Conservation (phyloP, 2,329 filamentous ascomycete species). For the Monilinia polystroma region DNA sequence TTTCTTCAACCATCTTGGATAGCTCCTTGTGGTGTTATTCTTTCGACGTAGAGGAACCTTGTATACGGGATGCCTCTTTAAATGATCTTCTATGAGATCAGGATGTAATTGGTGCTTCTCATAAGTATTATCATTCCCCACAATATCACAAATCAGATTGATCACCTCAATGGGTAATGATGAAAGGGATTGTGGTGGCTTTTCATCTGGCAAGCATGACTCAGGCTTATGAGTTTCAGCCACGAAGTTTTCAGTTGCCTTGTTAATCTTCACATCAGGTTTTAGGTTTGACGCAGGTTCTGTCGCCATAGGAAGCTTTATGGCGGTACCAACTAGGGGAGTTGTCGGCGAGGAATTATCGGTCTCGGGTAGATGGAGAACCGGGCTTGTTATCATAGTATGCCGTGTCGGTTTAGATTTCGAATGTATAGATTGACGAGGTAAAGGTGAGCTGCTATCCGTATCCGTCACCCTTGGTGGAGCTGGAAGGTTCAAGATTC, state of each 20-base stretch:
- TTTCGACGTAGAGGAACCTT: slow-evolving; percentile 14
- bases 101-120: slow-evolving; percentile 52
- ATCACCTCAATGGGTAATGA: slow-evolving; percentile 55
- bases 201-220: slow-evolving; percentile 6
- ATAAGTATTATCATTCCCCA: slow-evolving; percentile 55
- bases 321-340: neutral
- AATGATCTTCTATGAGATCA: slow-evolving; percentile 24
- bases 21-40: neutral
- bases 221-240: neutral
- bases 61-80: slow-evolving; percentile 25
- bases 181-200: slow-evolving; percentile 56
- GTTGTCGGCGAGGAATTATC: slow-evolving; percentile 8
- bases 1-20: slow-evolving; percentile 21
- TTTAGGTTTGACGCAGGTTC: neutral
- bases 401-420: slow-evolving; percentile 33
- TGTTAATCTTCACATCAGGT: neutral
- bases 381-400: slow-evolving; percentile 31
- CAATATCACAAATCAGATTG: slow-evolving; percentile 59
- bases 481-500: slow-evolving; percentile 31
- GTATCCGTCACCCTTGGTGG: slow-evolving; percentile 27
- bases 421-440: slow-evolving; percentile 40
- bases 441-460: slow-evolving; percentile 25
- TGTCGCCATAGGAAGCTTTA: neutral
- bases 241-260: neutral
- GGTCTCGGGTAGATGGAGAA: slow-evolving; percentile 27